Evolutionary conservation across 176 grass and related monocot species (phyloP), one percentile per base, ranked within the genome.

Genomic region (Eragrostis curvula): DNA sequence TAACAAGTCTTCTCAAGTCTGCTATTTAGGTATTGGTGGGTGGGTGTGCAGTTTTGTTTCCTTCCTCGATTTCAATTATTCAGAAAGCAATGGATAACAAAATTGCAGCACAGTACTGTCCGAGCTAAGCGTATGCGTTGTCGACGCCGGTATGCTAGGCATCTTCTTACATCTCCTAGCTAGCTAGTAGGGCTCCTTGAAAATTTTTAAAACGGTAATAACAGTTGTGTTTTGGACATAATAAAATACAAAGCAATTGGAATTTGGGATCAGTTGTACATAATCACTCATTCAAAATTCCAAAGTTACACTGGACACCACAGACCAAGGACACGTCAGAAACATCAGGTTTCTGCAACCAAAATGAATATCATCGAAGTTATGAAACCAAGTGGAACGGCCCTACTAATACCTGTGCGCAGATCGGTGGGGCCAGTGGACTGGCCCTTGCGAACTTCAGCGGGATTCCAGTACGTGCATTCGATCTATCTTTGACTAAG

Each of bases 41-140:
- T 69, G 70, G 62, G 62, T 81, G 78, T 63, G 21, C 78, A n/a
- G 20, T 78, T 62, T 69, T 81, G 76, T 70, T 63, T 71, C 40
- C 64, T 85, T 85, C 47, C 71, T 20, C 42, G 36, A 55, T 45
- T 44, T 66, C 32, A 36, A 48, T 82, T 59, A 48, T 82, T 59
- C 65, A 81, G n/a, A 71, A 46, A 66, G 51, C 18, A 46, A 60
- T 46, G 9, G 17, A 81, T 32, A 41, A 48, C 46, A 81, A 7
- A 40, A 36, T 66, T 45, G 29, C 40, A 7, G 65, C 64, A 49
- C 65, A 39, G 42, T 60, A 21, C 32, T 75, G 39, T 44, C 36
- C 24, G 1, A 60, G 59, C 10, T 39, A 42, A 48, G 45, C 27
- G 15, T 65, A 27, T 51, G 41, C 71, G 41, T 66, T 66, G 60